Base-by-base conservation (phyloP, 2,329 filamentous ascomycete species). In the Catunica adiposa region DNA sequence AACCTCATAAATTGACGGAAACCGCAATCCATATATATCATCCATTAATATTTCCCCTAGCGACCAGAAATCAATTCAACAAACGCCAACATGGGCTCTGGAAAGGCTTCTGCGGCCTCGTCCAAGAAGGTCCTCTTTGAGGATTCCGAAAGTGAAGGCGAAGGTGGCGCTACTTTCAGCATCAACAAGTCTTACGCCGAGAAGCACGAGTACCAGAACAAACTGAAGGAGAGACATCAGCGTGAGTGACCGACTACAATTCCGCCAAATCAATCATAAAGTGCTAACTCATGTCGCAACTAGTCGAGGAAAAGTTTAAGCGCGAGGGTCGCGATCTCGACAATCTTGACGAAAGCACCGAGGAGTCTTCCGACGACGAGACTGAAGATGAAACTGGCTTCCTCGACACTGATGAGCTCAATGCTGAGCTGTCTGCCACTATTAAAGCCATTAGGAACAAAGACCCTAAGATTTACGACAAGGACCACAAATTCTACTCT, bases 131-230 rank as follows among this genome's bases (percentile, higher is more conserved):
- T 81, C 31, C 73, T 83, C 51, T 77, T 80, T 61, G 77, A 80
- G 59, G 51, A 75, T n/a, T 58, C 57, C 14, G 54, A 44, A 7
- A 58, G 71, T 63, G 73, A 74, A 56, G 73, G 72, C 15, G 72
- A 75, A 54, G 69, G 69, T 9, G 70, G 71, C 50, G 68, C 56
- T 67, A 67, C 68, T 29, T 77, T 97, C 66, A 89, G 85, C 66
- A 83, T 98, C 69, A 97, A 98, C 68, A 75, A 89, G 66, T 87
- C 94, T 54, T 98, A 83, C 67, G 92, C 92, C 46, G 80, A 79
- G 62, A 78, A 87, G 42, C 97, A 95, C 63, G 92, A 98, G 68
- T 78, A 97, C 71, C 98, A 98, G 71, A 96, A 97, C 73, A 95
- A 95, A 72, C 80, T 90, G 57, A 89, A 94, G 66, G 92, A 98